Conservation (phyloP, 2,329 filamentous ascomycete genomes). For the Scedosporium boydii region DNA sequence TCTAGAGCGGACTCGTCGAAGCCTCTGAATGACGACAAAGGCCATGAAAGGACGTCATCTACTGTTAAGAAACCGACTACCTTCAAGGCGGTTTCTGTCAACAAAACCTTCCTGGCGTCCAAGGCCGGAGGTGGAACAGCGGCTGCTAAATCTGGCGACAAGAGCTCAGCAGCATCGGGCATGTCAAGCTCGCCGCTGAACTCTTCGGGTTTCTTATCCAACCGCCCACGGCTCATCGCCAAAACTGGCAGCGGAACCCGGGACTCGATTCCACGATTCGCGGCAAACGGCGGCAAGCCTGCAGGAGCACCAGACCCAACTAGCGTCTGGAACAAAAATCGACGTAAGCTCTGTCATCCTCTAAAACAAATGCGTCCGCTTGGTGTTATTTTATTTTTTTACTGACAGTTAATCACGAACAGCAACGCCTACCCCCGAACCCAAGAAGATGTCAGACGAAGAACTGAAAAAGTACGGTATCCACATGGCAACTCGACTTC, state of each 20-base stretch:
- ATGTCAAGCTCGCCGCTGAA: constrained; percentile 24
- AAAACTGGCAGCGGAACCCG: constrained; percentile 56
- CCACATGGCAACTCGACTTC: constrained; percentile 70
- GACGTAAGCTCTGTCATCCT: constrained; percentile 45
- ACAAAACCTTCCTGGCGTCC: constrained; percentile 72
- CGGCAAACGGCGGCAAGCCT: constrained; percentile 42
- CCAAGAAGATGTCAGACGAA: constrained; percentile 78
- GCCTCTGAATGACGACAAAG: constrained; percentile 45
- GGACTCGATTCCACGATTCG: constrained; percentile 36
- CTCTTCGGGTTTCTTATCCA: constrained; percentile 34
- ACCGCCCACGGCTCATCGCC: constrained; percentile 64
- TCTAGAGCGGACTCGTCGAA: constrained; percentile 49
- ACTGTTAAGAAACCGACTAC: constrained; percentile 63
- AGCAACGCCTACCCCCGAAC: constrained; percentile 58
- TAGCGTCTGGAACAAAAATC: constrained; percentile 84
- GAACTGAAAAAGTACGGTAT: constrained; percentile 82
- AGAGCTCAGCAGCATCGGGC: constrained; percentile 35
- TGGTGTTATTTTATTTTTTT: too few species aligned
- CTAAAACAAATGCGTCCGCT: too few species aligned
- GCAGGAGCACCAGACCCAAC: constrained; percentile 57
- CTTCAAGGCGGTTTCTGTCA: constrained; percentile 80
- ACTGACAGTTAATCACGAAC: neutral
- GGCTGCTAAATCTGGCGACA: constrained; percentile 40
- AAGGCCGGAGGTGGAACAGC: constrained; percentile 43
- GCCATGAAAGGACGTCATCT: constrained; percentile 48